Evolutionary conservation across 108 stramenopile species (phyloP).

Genomic region (Bacterosira constricta): DNA sequence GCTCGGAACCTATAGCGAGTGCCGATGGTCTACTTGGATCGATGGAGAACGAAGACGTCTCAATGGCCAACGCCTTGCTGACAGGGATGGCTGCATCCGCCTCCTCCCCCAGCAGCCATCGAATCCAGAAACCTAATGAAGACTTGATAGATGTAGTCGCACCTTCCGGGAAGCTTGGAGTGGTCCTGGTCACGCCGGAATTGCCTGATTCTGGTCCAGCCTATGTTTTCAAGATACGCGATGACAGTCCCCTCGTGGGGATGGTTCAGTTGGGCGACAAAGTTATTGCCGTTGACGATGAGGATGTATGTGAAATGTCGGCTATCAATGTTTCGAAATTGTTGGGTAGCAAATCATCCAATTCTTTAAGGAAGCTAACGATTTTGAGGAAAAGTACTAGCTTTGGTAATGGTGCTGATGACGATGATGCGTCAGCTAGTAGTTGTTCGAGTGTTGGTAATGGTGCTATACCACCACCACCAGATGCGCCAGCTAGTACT

Average conservation of each 20-base stretch:
- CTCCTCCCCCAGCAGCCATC: too few relatives aligned
- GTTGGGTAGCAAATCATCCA: conserved; percentile 28
- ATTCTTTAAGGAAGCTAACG: conserved; percentile 21
- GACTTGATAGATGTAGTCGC: conserved; percentile 1
- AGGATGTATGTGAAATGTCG: conserved; percentile 45
- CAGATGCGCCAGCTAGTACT: background rate
- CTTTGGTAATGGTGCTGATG: background rate
- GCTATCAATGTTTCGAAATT: conserved; percentile 39
- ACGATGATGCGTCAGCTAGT: too few relatives aligned
- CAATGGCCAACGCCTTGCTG: background rate
- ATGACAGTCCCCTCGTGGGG: conserved; percentile 46
- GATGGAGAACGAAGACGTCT: background rate
- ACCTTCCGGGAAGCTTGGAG: conserved; percentile 17
- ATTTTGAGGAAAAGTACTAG: conserved; percentile 16
- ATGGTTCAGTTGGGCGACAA: conserved; percentile 53
- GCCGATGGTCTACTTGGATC: background rate
- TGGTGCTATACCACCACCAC: background rate
- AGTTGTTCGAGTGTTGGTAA: too few relatives aligned
- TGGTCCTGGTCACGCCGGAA: conserved; percentile 2
- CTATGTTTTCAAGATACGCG: conserved; percentile 19
- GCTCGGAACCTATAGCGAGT: background rate
- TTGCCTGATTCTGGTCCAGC: conserved; percentile 16
- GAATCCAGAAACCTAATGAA: background rate
- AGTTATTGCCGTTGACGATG: conserved; percentile 64
- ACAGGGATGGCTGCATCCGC: too few relatives aligned